phyloP scores from a whole-genome alignment of 2,329 filamentous ascomycete genomes.

The Neophaeococcomyces aloes region DNA sequence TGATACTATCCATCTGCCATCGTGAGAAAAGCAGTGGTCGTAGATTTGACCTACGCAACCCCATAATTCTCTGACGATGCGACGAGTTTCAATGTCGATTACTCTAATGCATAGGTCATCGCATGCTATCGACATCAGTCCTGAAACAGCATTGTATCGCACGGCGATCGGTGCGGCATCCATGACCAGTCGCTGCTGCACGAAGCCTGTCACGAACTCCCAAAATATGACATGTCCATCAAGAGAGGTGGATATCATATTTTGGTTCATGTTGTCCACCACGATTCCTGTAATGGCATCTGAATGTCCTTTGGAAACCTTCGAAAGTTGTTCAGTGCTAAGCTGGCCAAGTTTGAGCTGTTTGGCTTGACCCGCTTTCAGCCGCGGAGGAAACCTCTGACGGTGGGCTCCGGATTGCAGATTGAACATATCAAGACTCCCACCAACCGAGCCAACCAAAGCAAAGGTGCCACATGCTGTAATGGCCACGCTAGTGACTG shows the following conservation, averaged over 20 bases:
- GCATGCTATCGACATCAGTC: constrained; percentile 79
- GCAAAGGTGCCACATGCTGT: constrained; percentile 92
- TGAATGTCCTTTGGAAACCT: constrained; percentile 61
- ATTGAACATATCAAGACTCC: constrained; percentile 90
- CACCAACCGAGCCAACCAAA: constrained; percentile 70
- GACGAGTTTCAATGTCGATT: constrained; percentile 81
- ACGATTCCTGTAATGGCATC: constrained; percentile 75
- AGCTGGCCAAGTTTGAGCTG: constrained; percentile 59
- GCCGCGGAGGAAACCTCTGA: constrained; percentile 70
- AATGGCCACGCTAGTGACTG: constrained; percentile 63
- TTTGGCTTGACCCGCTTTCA: constrained; percentile 68
- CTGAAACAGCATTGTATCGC: constrained; percentile 70
- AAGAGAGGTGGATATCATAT: constrained; percentile 71
- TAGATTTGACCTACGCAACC: constrained; percentile 63
- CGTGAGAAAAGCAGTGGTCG: constrained; percentile 80
- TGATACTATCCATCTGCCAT: constrained; percentile 87
- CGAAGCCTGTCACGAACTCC: constrained; percentile 76
- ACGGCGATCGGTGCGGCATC: constrained; percentile 63
- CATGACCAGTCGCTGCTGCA: constrained; percentile 76
- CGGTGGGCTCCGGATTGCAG: constrained; percentile 84
- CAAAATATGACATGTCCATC: constrained; percentile 97
- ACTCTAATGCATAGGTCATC: constrained; percentile 80
- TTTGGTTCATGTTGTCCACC: constrained; percentile 80
- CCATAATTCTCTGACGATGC: constrained; percentile 87
- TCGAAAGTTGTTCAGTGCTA: constrained; percentile 34